Percentiles rank a stretch among this genome's conserved stretches.
These are phyloP conservation scores for Earliella scabrosa DNA, from an alignment of 1,284 basidiomycete genomes.

Conservation along the genomic window DNA sequence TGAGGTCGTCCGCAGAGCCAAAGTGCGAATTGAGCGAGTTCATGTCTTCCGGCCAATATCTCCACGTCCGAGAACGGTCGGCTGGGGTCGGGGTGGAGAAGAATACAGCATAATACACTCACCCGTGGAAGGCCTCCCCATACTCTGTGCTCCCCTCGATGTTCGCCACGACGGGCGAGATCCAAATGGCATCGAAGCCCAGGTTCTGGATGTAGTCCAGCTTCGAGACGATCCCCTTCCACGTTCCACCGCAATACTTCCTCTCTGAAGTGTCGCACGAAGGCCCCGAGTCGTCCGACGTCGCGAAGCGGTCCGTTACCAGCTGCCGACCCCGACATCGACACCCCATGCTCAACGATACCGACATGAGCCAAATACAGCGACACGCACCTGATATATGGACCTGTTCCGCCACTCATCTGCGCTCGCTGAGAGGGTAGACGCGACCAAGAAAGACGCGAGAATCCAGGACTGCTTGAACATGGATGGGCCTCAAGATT, in stretches of 20 bases:
- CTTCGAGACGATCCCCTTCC: conserved; percentile 74
- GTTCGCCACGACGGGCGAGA: conserved; percentile 70
- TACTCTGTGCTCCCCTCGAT: conserved; percentile 70
- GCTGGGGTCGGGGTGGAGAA: background rate
- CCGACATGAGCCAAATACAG: too few species aligned
- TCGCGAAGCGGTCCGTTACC: conserved; percentile 75
- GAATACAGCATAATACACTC: background rate
- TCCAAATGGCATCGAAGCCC: conserved; percentile 79
- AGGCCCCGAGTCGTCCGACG: conserved; percentile 53
- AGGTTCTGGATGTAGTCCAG: conserved; percentile 80
- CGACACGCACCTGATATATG: conserved; percentile 27
- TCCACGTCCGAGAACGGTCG: background rate
- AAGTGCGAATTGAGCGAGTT: conserved; percentile 70
- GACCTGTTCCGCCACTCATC: conserved; percentile 26
- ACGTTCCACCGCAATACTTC: conserved; percentile 78
- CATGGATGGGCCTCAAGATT: too few species aligned
- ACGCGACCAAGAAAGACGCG: conserved; percentile 20
- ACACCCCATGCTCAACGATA: too few species aligned
- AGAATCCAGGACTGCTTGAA: too few species aligned
- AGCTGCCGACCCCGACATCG: too few species aligned
- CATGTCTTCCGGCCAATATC: conserved; percentile 68
- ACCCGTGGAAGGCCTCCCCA: conserved; percentile 69
- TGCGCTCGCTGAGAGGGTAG: conserved; percentile 30
- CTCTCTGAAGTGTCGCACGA: conserved; percentile 56
- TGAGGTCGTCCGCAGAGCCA: conserved; percentile 71